Evolutionary conservation across 2,329 filamentous ascomycete genomes (phyloP).

Genomic region (Escovopsis sp.): DNA sequence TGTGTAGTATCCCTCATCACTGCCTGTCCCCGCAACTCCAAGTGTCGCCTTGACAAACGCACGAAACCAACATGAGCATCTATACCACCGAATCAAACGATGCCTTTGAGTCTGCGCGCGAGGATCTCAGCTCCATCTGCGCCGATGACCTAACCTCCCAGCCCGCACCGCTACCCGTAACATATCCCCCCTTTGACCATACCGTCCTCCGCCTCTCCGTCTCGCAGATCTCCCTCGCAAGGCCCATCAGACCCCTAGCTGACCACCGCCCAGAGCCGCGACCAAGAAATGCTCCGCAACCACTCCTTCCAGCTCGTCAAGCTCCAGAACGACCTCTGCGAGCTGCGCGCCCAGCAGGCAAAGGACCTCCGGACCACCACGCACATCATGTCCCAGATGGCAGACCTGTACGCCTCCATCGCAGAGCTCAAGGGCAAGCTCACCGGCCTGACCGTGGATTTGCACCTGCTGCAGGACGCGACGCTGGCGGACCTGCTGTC

Average conservation of each 20-base stretch:
- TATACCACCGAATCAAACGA: too few species aligned
- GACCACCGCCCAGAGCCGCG: not conserved
- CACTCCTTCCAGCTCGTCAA: slow-evolving; percentile 9
- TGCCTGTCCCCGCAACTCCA: too few species aligned
- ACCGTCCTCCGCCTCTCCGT: too few species aligned
- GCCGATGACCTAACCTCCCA: too few species aligned
- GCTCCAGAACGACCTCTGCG: slow-evolving; percentile 5
- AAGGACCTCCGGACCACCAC: not conserved
- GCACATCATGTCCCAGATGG: not conserved
- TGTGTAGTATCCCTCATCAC: too few species aligned
- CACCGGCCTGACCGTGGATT: slow-evolving; percentile 2
- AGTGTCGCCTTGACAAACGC: too few species aligned
- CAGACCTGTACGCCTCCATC: not conserved
- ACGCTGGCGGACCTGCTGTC: not conserved
- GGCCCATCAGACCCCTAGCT: too few species aligned
- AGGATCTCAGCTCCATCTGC: not conserved
- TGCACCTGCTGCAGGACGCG: not conserved
- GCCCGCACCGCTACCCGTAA: too few species aligned
- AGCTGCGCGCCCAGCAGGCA: not conserved
- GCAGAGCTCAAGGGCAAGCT: slow-evolving; percentile 8
- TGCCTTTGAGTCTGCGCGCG: not conserved
- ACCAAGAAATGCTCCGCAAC: not conserved
- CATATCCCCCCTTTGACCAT: too few species aligned
- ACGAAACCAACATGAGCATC: too few species aligned
- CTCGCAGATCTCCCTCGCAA: too few species aligned